Percentiles rank a stretch among this genome's conserved stretches.
phyloP scores from a whole-genome alignment of 345 rosid genomes.

The Kandelia obovata region DNA sequence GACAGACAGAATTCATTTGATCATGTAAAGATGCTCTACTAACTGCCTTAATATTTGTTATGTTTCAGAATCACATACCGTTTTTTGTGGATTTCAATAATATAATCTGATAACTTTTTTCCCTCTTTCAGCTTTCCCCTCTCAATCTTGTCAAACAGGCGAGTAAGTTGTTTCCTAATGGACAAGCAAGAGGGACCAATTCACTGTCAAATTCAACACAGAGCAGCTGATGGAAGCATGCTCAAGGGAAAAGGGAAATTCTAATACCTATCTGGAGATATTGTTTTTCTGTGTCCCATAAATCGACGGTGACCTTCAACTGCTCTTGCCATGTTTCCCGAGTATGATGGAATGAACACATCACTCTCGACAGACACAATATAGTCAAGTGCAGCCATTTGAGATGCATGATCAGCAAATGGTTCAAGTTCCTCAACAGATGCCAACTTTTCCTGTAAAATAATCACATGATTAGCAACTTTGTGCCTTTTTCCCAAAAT shows the following conservation, averaged over 20 bases:
- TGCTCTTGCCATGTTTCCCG: conserved; percentile 94
- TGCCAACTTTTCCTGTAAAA: conserved; percentile 64
- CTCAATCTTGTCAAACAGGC: conserved; percentile 64
- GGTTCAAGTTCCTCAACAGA: conserved; percentile 74
- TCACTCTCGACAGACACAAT: conserved; percentile 83
- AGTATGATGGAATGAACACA: conserved; percentile 74
- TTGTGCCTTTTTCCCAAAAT: neutral
- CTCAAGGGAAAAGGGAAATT: neutral
- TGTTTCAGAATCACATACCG: conserved; percentile 36
- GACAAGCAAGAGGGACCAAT: conserved; percentile 11
- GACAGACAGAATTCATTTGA: neutral
- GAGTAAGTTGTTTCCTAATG: conserved; percentile 67
- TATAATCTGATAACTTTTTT: conserved; percentile 36
- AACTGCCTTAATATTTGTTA: neutral
- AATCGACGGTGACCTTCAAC: conserved; percentile 95
- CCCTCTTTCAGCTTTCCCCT: conserved; percentile 51
- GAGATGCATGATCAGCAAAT: conserved; percentile 68
- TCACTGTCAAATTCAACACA: conserved; percentile 1
- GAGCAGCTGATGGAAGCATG: neutral
- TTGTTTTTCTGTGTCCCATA: conserved; percentile 79
- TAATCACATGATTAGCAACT: conserved; percentile 6
- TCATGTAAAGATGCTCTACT: neutral
- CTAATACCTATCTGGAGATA: conserved; percentile 68
- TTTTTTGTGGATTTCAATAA: conserved; percentile 62
- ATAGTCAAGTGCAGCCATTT: conserved; percentile 94